These are phyloP conservation scores for Nemania sp. DNA, from an alignment of 2,329 filamentous ascomycete species.

Conservation along the genomic window DNA sequence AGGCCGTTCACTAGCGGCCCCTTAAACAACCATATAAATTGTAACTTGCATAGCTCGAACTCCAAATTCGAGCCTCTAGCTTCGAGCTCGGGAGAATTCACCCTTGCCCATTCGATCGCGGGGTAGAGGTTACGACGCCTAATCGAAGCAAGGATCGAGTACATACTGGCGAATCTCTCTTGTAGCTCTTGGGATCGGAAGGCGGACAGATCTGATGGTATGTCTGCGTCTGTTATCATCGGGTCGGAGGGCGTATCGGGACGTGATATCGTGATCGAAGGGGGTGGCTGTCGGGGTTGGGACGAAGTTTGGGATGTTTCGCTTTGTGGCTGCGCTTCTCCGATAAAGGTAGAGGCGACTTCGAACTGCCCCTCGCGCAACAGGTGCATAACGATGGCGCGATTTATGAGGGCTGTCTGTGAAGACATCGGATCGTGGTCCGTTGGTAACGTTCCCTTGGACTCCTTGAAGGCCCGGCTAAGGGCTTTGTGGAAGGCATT, in stretches of 20 bases:
- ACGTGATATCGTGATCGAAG: constrained; percentile 35
- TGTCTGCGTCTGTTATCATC: constrained; percentile 49
- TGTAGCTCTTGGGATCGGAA: constrained; percentile 77
- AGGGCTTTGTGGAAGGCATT: constrained; percentile 87
- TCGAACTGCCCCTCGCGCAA: constrained; percentile 93
- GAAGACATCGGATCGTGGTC: constrained; percentile 84
- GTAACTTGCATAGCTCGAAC: constrained; percentile 90
- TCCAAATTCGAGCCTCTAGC: constrained; percentile 90
- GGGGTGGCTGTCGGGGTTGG: constrained; percentile 39
- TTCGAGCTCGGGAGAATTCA: constrained; percentile 78
- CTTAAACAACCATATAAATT: constrained; percentile 90
- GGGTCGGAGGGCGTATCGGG: constrained; percentile 43
- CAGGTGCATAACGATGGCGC: constrained; percentile 96
- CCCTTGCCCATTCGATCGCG: constrained; percentile 87
- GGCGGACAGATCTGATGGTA: constrained; percentile 64
- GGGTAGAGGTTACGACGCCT: constrained; percentile 80
- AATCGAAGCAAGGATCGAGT: constrained; percentile 84
- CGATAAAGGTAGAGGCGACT: constrained; percentile 86
- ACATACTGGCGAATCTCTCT: constrained; percentile 88
- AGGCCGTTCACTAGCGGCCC: constrained; percentile 67
- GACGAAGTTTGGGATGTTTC: constrained; percentile 40
- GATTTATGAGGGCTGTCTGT: constrained; percentile 83
- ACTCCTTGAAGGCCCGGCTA: constrained; percentile 81
- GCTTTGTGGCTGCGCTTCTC: constrained; percentile 67
- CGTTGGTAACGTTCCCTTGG: constrained; percentile 76